Evolutionary conservation across 2,329 filamentous ascomycete species (phyloP), one percentile per base, ranked within the genome.

Genomic region (Ophiostoma ips): DNA sequence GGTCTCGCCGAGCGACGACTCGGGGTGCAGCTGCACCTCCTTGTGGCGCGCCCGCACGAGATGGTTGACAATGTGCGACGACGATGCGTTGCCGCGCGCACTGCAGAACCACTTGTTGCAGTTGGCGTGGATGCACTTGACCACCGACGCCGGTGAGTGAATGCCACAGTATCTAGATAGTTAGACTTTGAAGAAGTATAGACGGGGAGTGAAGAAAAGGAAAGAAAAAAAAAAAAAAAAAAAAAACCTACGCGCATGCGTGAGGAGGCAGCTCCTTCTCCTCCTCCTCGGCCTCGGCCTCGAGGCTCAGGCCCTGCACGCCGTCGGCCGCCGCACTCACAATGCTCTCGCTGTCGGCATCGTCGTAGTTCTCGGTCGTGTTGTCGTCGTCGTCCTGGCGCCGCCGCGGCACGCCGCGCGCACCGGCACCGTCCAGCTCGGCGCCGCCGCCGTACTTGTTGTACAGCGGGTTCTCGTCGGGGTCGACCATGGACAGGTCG

Each of bases 101-200:
- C 89, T 96, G 69, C 92, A 98, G 66, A 98, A 98, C 92, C 92
- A 98, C 65, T 96, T 98, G 71, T 79, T 90, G 72, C 92, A 98
- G 71, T 79, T 90, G 72, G 94, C 98, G 53, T 83, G 77, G 54
- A 98, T 75, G 63, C 92, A 98, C 69, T 95, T 96, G 59, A 98
- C 92, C 51, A 98, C 94, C 57, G 85, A 92, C 63, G 84, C 84
- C 2, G 92, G 84, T 52, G 94, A 94, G 70, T 98, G 92, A 56
- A 98, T 98, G 53, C 92, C 92, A 64, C 92, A 98, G 67, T 95
- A 95, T 36, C 87, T 92, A 63, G n/a, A n/a, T n/a, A n/a, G n/a
- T n/a, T n/a, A n/a, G n/a, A n/a, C n/a, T n/a, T n/a, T n/a, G n/a
- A n/a, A n/a, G n/a, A n/a, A n/a, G n/a, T n/a, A n/a, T n/a, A n/a